Conservation (phyloP, 441 rosid genomes). For the Brassica balearica region DNA sequence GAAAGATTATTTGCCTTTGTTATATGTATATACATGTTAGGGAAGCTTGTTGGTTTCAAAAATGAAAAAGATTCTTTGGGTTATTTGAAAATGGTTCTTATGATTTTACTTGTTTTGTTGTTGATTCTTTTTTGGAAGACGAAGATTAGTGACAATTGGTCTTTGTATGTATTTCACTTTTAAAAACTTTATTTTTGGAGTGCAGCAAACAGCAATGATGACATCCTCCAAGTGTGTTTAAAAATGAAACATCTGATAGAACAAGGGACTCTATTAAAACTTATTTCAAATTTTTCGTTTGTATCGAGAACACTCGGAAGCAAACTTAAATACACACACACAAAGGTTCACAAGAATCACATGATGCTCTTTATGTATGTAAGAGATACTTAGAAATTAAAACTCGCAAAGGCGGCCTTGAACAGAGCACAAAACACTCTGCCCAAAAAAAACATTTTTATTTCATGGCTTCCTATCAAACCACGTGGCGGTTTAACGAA, state of each 20-base stretch:
- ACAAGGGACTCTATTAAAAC: not conserved
- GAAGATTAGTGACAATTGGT: conserved; percentile 5
- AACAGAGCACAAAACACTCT: not conserved
- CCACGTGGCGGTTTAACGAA: conserved; percentile 7
- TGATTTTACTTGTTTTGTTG: conserved; percentile 19
- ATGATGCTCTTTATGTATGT: not conserved
- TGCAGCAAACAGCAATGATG: no score
- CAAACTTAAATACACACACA: conserved; percentile 17
- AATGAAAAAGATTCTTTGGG: conserved; percentile 27
- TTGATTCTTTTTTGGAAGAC: conserved; percentile 14
- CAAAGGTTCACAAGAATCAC: conserved; percentile 25
- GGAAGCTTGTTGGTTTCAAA: conserved; percentile 22
- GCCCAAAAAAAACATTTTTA: conserved; percentile 18
- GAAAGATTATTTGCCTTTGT: conserved; percentile 22
- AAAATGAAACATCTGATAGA: not conserved
- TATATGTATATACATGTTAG: conserved; percentile 33
- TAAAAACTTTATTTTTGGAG: no score
- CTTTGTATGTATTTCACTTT: conserved; percentile 28
- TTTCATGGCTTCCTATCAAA: conserved; percentile 17
- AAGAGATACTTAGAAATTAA: not conserved
- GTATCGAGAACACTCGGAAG: not conserved
- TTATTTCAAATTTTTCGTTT: not conserved
- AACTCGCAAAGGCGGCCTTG: not conserved
- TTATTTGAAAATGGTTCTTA: conserved; percentile 30
- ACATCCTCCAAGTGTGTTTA: not conserved